Conservation (phyloP, 2,329 filamentous ascomycete genomes). For the Fusarium heterosporum region DNA sequence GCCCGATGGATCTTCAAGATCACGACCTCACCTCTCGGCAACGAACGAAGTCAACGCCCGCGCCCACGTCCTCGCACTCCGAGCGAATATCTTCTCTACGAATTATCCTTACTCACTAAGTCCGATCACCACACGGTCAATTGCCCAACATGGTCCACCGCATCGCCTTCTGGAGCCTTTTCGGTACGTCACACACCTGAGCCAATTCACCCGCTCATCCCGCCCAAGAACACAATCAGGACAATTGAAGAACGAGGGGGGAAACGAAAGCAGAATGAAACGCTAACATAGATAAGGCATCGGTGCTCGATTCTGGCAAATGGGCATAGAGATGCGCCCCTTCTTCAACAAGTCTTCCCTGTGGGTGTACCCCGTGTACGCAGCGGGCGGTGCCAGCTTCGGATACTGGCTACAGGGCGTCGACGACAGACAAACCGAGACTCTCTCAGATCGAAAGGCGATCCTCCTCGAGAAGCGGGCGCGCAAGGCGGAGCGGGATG, state of each 20-base stretch:
- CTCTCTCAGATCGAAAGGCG: constrained; percentile 83
- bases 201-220: constrained; percentile 26
- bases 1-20: constrained; percentile 42
- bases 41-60: constrained; percentile 40
- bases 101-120: constrained; percentile 26
- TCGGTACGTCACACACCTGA: constrained; percentile 70
- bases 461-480: constrained; percentile 89
- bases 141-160: constrained; percentile 67
- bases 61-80: constrained; percentile 26
- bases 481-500: constrained; percentile 64
- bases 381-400: constrained; percentile 86
- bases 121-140: constrained; percentile 40
- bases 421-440: constrained; percentile 81
- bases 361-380: constrained; percentile 94
- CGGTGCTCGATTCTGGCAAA: constrained; percentile 92
- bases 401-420: constrained; percentile 97
- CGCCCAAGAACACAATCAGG: constrained; percentile 5
- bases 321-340: constrained; percentile 98
- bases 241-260: neutral
- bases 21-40: constrained; percentile 46
- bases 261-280: neutral
- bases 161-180: constrained; percentile 87
- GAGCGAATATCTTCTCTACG: constrained; percentile 30
- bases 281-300: constrained; percentile 70
- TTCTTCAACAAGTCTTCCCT: constrained; percentile 87